phyloP scores from a whole-genome alignment of 202 grass and related monocot species.

The Brachypodium distachyon region DNA sequence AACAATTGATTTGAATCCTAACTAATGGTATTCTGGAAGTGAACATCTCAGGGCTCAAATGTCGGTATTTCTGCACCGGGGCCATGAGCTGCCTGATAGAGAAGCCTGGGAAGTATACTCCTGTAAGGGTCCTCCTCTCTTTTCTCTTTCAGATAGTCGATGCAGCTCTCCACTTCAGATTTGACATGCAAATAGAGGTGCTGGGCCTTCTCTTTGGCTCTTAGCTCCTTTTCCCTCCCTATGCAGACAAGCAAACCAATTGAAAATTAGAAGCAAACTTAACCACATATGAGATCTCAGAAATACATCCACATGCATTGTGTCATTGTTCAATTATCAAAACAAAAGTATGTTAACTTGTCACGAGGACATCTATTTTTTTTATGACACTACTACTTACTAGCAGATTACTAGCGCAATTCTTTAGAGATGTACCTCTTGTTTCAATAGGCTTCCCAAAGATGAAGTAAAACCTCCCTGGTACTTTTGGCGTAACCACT shows the following conservation, averaged over 20 bases:
- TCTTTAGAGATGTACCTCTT: constrained; percentile 36
- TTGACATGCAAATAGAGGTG: constrained; percentile 73
- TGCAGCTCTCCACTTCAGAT: constrained; percentile 63
- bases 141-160: constrained; percentile 72
- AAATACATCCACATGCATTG: not conserved
- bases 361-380: not conserved
- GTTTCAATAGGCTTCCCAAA: constrained; percentile 90
- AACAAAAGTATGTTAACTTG: not conserved
- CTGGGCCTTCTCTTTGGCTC: constrained; percentile 54
- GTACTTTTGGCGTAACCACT: constrained; percentile 51
- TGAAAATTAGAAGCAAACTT: not conserved
- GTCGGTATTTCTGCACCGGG: constrained; percentile 60
- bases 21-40: constrained; percentile 13
- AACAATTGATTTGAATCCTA: constrained; percentile 20
- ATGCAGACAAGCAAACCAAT: constrained; percentile 3
- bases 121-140: constrained; percentile 83
- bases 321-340: not conserved
- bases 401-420: not conserved
- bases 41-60: constrained; percentile 62
- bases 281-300: not conserved
- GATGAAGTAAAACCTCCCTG: constrained; percentile 75
- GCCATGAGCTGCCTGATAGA: constrained; percentile 60
- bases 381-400: no score
- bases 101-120: constrained; percentile 60
- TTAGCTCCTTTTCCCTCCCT: constrained; percentile 66